Evolutionary conservation across 306 rosid species (phyloP), one percentile per base, ranked within the genome.

Genomic region (Phaseolus lunatus): DNA sequence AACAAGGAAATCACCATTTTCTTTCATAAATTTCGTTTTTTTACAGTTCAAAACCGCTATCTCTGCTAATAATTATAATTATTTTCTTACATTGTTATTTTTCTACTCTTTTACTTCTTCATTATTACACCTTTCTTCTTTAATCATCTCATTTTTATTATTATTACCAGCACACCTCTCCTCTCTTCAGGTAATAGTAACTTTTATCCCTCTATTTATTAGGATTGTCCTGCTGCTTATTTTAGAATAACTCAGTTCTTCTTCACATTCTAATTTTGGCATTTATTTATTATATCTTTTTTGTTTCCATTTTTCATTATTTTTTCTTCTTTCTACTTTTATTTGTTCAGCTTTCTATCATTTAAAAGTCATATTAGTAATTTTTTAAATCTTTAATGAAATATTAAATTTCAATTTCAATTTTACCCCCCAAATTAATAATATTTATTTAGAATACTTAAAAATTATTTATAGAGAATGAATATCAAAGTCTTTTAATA

Each of bases 1-100:
- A 45, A 73, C 41, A 67, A 48, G 33, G 27, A 13, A 58, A 58
- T 13, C 63, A 22, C 4, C 35, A 58, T 26, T 58, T 58, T 58
- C 65, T 39, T 41, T 47, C 0, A 26, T 7, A 22, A 23, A 8
- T 29, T 73, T 58, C 9, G 29, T 31, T 73, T 33, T 84, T 71
- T 85, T 72, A 68, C 49, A 78, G 69, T 74, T 83, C 56, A 59
- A 63, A 72, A 67, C 53, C 62, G 35, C 72, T 62, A 27, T 41
- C 47, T 61, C 41, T 50, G 5, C 35, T 70, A 76, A 61, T 58
- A 24, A 58, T 58, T 58, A 24, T 24, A 57, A 1, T 24, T 23
- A 14, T 13, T 58, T 58, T 58, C 65, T 26, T 58, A 58, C 37
- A 58, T 58, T 58, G 37, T 19, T 58, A 16, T 58, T 3, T 3